Evolutionary conservation across 2,329 filamentous ascomycete species (phyloP), one percentile per base, ranked within the genome.

Genomic region (Thermomyces lanuginosus): DNA sequence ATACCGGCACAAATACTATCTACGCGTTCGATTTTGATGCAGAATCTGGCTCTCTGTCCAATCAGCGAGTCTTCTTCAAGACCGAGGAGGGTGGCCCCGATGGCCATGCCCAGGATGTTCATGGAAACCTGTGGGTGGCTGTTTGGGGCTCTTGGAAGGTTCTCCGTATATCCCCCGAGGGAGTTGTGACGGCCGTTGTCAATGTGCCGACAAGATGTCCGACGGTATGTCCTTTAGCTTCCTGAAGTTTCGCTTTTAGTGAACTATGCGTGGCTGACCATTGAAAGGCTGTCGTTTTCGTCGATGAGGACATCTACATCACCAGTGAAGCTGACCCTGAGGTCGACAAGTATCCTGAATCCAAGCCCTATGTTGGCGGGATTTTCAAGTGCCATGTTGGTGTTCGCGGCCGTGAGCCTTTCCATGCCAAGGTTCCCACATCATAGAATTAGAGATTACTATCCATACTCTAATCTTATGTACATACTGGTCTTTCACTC

Each of bases 121-220:
- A 84, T 24, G 80, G 79, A 13, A 73, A 76, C 55, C 61, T 91
- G 42, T 91, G 82, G 82, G 71, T 77, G 32, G 77, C 79, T 6
- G 61, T 84, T 3, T 83, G 78, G 44, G 80, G 79, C 30, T 76
- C 74, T 33, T 59, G 65, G 34, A 64, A 68, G 30, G 78, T 91
- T 17, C 55, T 86, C 36, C 68, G 74, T 48, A 72, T 91, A 42
- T 67, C 64, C 22, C 66, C 69, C 3, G 48, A 63, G 25, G 80
- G 79, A 3, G 57, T 70, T 42, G 53, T 86, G 11, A 56, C 81
- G 1, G 79, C 77, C 3, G 66, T 79, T 53, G 60, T 91, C 35
- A 61, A 57, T 29, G 56, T 84, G 37, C 79, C 80, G 2, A 84
- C 81, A 7, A 32, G 29, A 21, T 31, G 32, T 34, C 30, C 30